Percentiles rank a stretch among this genome's conserved stretches.
These are phyloP conservation scores for Fusarium solani-melongenae DNA, from an alignment of 2,329 filamentous ascomycete genomes.

Conservation along the genomic window DNA sequence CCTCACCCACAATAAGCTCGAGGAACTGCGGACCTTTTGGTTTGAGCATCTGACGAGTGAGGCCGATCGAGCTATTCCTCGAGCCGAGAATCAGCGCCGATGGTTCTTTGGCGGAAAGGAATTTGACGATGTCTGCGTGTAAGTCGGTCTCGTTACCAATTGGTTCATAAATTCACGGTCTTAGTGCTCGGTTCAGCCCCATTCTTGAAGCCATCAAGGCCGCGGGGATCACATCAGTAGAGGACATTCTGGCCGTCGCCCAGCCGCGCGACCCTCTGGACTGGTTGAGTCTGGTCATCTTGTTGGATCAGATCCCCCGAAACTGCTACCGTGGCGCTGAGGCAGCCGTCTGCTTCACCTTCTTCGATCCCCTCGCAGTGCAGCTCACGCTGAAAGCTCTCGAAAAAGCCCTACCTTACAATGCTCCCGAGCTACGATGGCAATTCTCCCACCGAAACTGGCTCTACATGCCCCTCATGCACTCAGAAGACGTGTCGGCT, in stretches of 20 bases:
- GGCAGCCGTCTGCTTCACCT: slow-evolving; percentile 57
- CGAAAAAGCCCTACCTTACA: slow-evolving; percentile 45
- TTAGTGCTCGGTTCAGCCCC: slow-evolving; percentile 47
- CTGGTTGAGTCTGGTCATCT: slow-evolving; percentile 63
- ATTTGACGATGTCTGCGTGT: slow-evolving; percentile 52
- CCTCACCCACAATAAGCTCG: slow-evolving; percentile 46
- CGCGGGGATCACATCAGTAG: slow-evolving; percentile 40
- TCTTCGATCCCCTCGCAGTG: slow-evolving; percentile 67
- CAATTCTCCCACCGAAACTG: slow-evolving; percentile 58
- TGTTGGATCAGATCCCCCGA: slow-evolving; percentile 72
- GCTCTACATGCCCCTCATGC: slow-evolving; percentile 71
- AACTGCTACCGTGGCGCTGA: slow-evolving; percentile 68
- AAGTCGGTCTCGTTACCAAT: slow-evolving; percentile 8
- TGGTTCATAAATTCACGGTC: background rate
- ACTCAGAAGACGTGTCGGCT: slow-evolving; percentile 61
- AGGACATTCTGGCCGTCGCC: slow-evolving; percentile 44
- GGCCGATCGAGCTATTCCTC: slow-evolving; percentile 43
- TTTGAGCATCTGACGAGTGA: slow-evolving; percentile 49
- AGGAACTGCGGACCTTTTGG: slow-evolving; percentile 51
- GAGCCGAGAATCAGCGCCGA: slow-evolving; percentile 38
- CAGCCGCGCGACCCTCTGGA: slow-evolving; percentile 45
- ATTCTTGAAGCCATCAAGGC: slow-evolving; percentile 49
- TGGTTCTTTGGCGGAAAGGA: slow-evolving; percentile 51
- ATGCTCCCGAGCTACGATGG: slow-evolving; percentile 46
- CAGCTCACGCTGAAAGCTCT: slow-evolving; percentile 54